Evolutionary conservation across 805 yeast species (phyloP), one percentile per base, ranked within the genome.

Genomic region (Saturnispora hagleri): DNA sequence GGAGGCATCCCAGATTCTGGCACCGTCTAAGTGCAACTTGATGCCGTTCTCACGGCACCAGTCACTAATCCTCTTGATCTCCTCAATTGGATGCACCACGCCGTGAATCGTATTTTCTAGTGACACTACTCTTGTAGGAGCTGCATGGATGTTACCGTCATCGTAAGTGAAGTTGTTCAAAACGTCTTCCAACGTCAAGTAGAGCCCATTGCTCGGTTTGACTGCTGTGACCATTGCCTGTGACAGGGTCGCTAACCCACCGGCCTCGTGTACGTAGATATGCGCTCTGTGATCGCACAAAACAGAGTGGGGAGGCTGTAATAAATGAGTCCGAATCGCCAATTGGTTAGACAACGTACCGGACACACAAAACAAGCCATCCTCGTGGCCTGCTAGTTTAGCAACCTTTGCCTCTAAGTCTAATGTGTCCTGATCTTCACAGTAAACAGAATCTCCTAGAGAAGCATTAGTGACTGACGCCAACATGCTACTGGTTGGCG

Each of bases 281-380:
- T 90, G 98, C 10, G 91, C 83, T 54, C 97, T 75, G 66, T 81
- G 75, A 66, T 91, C 97, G 71, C 96, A 88, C 46, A 90, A 62
- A 27, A 91, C 73, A 15, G 89, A 79, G 69, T 83, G 82, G 1
- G 96, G 96, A 13, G 97, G 97, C 62, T 86, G 91, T 54, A 66
- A 68, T 47, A 91, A 69, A 57, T 84, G 86, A 3, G 88, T 73
- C 61, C 97, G 74, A 43, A 90, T 64, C 15, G 84, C 97, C 55
- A 90, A 74, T 69, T 90, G 98, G 69, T 90, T 90, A 13, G 96
- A 84, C 67, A 90, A 68, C 6, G 97, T 91, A 45, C 98, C 97
- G 17, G 95, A 84, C 17, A 83, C 88, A 67, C 95, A 88, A 68
- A 75, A 90, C 47, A 89, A 66, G 17, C 87, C 97, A 1, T 89